Conservation (phyloP, 78 protist species). For the Diacronema lutheri region DNA sequence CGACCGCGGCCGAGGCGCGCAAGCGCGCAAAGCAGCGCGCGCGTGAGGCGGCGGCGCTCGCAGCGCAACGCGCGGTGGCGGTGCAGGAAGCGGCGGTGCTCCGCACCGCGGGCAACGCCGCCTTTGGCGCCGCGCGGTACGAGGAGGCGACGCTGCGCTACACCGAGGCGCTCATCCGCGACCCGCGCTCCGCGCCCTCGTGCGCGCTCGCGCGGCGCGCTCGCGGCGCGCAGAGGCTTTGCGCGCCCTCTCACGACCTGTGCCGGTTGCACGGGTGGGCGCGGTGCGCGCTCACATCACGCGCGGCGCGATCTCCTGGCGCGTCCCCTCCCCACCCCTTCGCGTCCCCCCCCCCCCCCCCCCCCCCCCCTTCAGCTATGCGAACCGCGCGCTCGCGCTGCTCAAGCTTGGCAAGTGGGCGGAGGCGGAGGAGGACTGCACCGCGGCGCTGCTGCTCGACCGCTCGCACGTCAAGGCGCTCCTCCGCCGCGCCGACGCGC, state of each 20-base stretch:
- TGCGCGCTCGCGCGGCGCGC: too few relatives aligned
- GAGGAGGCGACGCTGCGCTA: background rate
- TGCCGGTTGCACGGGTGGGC: too few relatives aligned
- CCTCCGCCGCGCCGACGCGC: conserved; percentile 16
- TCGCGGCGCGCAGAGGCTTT: too few relatives aligned
- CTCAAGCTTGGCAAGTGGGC: background rate
- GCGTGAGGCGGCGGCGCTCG: background rate
- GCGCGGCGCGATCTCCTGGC: too few relatives aligned
- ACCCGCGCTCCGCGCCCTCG: background rate
- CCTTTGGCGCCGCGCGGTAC: background rate
- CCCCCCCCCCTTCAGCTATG: too few relatives aligned
- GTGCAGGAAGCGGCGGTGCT: background rate
- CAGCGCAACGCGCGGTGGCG: background rate
- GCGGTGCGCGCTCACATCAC: too few relatives aligned
- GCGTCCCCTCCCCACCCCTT: too few relatives aligned
- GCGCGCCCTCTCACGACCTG: too few relatives aligned
- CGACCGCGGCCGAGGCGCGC: background rate
- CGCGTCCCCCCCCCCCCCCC: too few relatives aligned
- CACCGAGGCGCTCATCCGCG: background rate
- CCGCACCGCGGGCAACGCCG: background rate
- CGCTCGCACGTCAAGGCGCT: background rate
- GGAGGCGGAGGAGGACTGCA: conserved; percentile 6
- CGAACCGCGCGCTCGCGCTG: conserved; percentile 2
- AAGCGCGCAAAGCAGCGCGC: background rate
- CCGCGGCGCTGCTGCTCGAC: background rate